Base-by-base conservation (phyloP, 2,329 filamentous ascomycete species). In the Pleoardoris graminearum region DNA sequence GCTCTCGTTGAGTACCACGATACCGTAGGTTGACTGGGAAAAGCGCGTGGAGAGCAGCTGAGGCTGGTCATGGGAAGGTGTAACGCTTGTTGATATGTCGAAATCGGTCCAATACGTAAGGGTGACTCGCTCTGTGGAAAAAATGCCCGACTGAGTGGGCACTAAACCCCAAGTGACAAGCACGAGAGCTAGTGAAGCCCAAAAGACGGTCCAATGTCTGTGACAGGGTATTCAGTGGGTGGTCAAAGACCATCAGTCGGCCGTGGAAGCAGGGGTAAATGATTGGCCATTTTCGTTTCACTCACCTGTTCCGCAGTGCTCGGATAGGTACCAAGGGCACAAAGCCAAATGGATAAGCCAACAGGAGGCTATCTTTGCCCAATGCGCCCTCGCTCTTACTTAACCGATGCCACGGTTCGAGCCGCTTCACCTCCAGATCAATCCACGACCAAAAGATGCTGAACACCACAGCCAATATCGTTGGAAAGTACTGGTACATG, bases 361-460 rank as follows among this genome's bases (percentile, higher is more conserved):
- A 43, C 0, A 84, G 68, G 0, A 87, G 14, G 0, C 81, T 83
- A 0, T 80, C 60, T 5, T 72, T 66, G 0, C 74, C 81, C 0
- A 58, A 58, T 0, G 79, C 79, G 0, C 83, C 83, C 0, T 63
- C 58, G 0, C 59, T 12, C 8, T 76, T 79, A 0, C 82, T 84
- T 0, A 87, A 49, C 19, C 85, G 81, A 10, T 84, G 78, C 73
- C 80, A 87, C 0, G 84, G 84, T 29, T 87, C 83, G 38, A 86
- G 70, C 0, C 85, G 60, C 52, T 85, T 84, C 0, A 77, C 71
- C 30, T 87, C 82, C 0, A 86, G 63, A 45, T 87, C 84, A 0
- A 85, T 75, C 82, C 83, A 85, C 2, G 74, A 77, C 82, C 83
- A 86, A 0, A 80, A 39, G 1, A 85, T 73, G 33, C 82, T 81